Conservation (phyloP, 2,329 filamentous ascomycete species). For the Ophiostoma angusticollis region DNA sequence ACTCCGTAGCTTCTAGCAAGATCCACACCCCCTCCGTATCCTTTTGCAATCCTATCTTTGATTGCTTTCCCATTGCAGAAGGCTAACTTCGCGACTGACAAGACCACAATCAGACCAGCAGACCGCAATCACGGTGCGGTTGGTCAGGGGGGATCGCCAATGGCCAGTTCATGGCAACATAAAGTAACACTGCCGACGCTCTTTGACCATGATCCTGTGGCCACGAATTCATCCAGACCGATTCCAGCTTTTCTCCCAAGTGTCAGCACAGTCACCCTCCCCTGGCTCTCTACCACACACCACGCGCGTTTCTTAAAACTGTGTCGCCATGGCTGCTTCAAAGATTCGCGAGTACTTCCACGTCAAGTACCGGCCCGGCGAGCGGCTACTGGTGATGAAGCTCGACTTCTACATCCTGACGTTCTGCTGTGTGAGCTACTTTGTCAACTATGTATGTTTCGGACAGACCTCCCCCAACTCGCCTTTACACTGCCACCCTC, state of each 20-base stretch:
- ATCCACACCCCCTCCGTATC: not conserved
- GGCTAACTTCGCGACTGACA: constrained; percentile 1
- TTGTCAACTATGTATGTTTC: constrained; percentile 36
- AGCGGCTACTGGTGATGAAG: constrained; percentile 17
- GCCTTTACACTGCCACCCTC: not conserved
- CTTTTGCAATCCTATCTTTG: constrained; percentile 1
- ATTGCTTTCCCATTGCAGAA: constrained; percentile 7
- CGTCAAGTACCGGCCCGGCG: constrained; percentile 15
- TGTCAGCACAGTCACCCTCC: too few relatives aligned
- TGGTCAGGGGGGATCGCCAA: too few relatives aligned
- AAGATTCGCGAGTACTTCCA: constrained; percentile 12
- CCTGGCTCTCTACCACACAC: too few relatives aligned
- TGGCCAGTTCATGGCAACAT: too few relatives aligned
- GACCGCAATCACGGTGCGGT: too few relatives aligned
- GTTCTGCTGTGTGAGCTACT: constrained; percentile 48
- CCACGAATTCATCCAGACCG: too few relatives aligned
- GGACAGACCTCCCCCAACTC: not conserved
- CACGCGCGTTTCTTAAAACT: not conserved
- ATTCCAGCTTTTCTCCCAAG: too few relatives aligned
- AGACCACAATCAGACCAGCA: not conserved
- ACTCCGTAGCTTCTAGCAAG: not conserved
- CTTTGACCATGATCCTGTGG: too few relatives aligned
- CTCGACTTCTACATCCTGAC: constrained; percentile 50
- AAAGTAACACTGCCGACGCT: too few relatives aligned
- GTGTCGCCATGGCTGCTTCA: constrained; percentile 9